Base-by-base conservation (phyloP, 768 basidiomycete genomes). In the Psilocybe tampanensis region DNA sequence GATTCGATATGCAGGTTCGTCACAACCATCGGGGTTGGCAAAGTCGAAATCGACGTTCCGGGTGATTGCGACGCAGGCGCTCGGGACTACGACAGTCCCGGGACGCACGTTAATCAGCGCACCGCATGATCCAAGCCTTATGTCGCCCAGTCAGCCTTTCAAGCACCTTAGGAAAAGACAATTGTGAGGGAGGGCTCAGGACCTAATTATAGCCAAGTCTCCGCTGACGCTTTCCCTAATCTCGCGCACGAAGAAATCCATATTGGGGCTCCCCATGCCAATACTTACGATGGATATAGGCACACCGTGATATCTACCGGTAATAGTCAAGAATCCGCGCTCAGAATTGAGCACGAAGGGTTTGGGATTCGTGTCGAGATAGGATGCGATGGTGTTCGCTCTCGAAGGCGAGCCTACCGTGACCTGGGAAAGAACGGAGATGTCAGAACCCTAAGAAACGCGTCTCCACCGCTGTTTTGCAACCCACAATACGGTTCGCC, bases 161-260 rank as follows among this genome's bases (percentile, higher is more conserved):
- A 45, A 58, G 9, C n/a, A 13, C 33, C 22, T 23, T 44, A 55
- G 29, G 44, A 13, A 39, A 15, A 39, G 12, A 15, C 12, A 39
- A 39, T 39, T 39, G 36, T 39, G 12, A 39, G 47, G 56, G 24
- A 47, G 44, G 36, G 44, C 24, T 52, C 36, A 41, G 48, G 69
- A 81, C 81, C 82, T 80, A 64, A 84, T 69, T 45, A 83, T 70
- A 56, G 69, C 68, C 75, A 84, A 76, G 67, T 84, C 82, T 15
- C 91, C 91, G 56, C 70, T 77, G 36, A 91, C 69, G 62, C 86
- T 86, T 70, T 92, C 92, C 59, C 90, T 80, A 22, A 81, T 84
- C 72, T 94, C 91, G 60, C 91, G 83, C 19, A 94, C 82, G 68
- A 93, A 91, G 72, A 93, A 94, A 70, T 94, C 92, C 74, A 86